A percentile compares a stretch with the other conserved stretches of the same genome.
Evolutionary conservation across 176 grass and related monocot genomes (phyloP).

Genomic region (Zea luxurians): DNA sequence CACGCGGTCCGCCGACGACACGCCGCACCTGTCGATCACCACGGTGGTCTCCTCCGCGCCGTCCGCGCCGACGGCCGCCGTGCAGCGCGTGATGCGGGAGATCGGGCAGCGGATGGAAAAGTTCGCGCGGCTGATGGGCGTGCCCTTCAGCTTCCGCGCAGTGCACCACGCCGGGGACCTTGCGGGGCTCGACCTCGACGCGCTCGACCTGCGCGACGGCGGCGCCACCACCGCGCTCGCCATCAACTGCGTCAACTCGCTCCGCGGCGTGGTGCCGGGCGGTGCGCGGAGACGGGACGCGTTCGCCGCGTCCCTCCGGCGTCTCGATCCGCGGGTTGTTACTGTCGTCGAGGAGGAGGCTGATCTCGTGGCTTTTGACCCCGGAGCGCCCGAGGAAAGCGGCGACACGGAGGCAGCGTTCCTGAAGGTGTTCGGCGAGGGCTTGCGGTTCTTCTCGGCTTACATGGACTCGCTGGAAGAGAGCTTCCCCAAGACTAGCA

Average conservation of each 20-base stretch:
- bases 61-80: slow-evolving; percentile 51
- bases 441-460: slow-evolving; percentile 77
- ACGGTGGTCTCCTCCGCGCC: slow-evolving; percentile 68
- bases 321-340: slow-evolving; percentile 71
- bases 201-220: slow-evolving; percentile 58
- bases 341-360: slow-evolving; percentile 96
- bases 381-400: slow-evolving; percentile 17
- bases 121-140: slow-evolving; percentile 97
- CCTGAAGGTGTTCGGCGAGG: slow-evolving; percentile 83
- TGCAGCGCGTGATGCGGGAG: slow-evolving; percentile 91
- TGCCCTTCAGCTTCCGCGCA: slow-evolving; percentile 83
- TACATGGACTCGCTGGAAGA: slow-evolving; percentile 96
- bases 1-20: slow-evolving; percentile 91
- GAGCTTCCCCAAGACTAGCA: slow-evolving; percentile 84
- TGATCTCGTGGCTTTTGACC: slow-evolving; percentile 53
- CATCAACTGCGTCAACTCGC: slow-evolving; percentile 80
- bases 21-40: slow-evolving; percentile 92
- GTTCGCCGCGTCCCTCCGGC: slow-evolving; percentile 54
- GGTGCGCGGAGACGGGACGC: slow-evolving; percentile 51
- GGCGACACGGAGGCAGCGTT: slow-evolving; percentile 66
- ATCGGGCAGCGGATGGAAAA: slow-evolving; percentile 98
- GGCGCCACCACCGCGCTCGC: slow-evolving; percentile 60
- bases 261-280: slow-evolving; percentile 59
- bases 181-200: slow-evolving; percentile 75
- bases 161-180: slow-evolving; percentile 85